Evolutionary conservation across 805 yeast species (phyloP), one percentile per base, ranked within the genome.

Genomic region (Zygoascus bituminiphila): DNA sequence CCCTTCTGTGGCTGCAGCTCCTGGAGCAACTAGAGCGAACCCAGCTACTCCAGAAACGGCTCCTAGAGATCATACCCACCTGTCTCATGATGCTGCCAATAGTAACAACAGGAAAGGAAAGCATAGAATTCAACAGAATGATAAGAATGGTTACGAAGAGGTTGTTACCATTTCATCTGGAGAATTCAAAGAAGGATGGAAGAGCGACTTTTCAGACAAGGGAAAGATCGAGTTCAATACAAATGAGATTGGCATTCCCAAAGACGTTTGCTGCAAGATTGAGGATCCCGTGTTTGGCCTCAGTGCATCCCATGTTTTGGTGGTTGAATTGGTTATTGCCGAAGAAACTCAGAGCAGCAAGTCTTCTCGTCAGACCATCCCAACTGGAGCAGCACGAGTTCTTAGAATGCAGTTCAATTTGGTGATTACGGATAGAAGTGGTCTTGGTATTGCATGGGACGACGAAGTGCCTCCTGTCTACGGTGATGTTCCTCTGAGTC

Each of bases 381-480:
- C 66, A 5, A 93, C 98, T 0, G 98, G 98, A 14, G 86, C 95
- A 3, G 98, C 98, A 0, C 72, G 98, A 44, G 95, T 93, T 1
- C 70, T 93, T 51, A 71, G 98, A 54, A 93, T 93, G 97, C 96
- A 89, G 64, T 91, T 93, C 68, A 82, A 84, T 55, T 59, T 91
- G n/a, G 71, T 72, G 2, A 67, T 93, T 20, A 84, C 95, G 2
- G 98, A 89, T 62, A 73, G 98, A 51, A 83, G 95, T 0, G 99
- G 99, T 0, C 72, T 93, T 38, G 98, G 98, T 4, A 87, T 93
- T 25, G 84, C 97, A 0, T 93, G 98, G 98, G 97, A 91, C 65
- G 97, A 91, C 62, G 98, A 93, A 65, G 98, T 94, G 15, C 99
- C 99, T 1, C 99, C 99, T 1, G 84, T 88, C 19, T 93, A 93